Evolutionary conservation across 2,329 filamentous ascomycete genomes (phyloP).

Genomic region (Pyricularia pennisetigena): DNA sequence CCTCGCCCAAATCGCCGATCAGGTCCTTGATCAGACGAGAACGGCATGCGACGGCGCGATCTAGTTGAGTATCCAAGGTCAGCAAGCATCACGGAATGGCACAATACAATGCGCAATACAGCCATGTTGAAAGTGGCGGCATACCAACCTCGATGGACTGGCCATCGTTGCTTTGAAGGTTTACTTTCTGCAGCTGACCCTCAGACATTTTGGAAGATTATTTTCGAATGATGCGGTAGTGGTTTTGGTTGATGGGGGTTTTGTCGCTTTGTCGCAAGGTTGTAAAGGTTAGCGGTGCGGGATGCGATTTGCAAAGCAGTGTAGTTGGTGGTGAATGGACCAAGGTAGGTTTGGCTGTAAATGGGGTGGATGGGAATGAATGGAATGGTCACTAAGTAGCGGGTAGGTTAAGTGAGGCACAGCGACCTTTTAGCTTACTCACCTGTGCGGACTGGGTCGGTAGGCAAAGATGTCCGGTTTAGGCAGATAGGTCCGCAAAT

Average conservation of each 20-base stretch:
- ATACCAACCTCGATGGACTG: constrained; percentile 29
- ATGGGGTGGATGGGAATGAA: neutral
- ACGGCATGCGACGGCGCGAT: constrained; percentile 78
- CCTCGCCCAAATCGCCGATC: constrained; percentile 81
- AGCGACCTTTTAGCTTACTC: neutral
- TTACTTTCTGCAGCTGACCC: constrained; percentile 28
- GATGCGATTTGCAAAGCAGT: neutral
- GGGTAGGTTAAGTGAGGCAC: neutral
- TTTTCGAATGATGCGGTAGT: neutral
- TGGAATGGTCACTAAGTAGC: neutral
- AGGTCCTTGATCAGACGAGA: constrained; percentile 97
- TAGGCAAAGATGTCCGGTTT: neutral
- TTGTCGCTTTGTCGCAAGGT: neutral
- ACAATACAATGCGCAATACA: neutral
- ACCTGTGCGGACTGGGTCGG: neutral
- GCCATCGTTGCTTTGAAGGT: constrained; percentile 41
- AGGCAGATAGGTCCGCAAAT: neutral
- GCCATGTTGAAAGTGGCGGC: neutral
- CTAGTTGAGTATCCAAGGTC: constrained; percentile 27
- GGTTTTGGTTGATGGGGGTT: neutral
- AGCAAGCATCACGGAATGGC: constrained; percentile 4
- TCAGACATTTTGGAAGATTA: constrained; percentile 18
- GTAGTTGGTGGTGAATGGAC: neutral
- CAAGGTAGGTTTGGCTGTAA: neutral
- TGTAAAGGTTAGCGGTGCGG: neutral